Percentiles rank a stretch among this genome's conserved stretches.
phyloP scores from a whole-genome alignment of 768 basidiomycete genomes.

The Tubosaeta brunneosetosa region DNA sequence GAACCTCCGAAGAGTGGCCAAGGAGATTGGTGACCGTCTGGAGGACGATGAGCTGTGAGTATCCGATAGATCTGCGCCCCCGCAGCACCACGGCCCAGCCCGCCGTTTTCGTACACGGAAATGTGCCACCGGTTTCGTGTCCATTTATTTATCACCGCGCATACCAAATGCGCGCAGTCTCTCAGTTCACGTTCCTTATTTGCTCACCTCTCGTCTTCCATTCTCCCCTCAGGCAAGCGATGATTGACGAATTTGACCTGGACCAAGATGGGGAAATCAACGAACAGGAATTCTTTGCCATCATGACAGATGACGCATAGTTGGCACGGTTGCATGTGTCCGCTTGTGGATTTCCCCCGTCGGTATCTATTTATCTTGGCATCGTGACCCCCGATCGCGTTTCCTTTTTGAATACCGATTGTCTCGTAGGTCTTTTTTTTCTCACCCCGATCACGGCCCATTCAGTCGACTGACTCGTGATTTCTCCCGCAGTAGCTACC shows the following conservation, averaged over 20 bases:
- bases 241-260: conserved; percentile 99
- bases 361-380: conserved; percentile 20
- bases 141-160: conserved; percentile 24
- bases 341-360: background rate
- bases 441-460: conserved; percentile 14
- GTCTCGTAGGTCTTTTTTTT: conserved; percentile 20
- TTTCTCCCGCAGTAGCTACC: conserved; percentile 10
- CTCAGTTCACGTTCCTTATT: conserved; percentile 28
- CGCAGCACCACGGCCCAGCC: conserved; percentile 27
- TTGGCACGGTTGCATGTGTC: background rate
- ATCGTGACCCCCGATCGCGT: conserved; percentile 19
- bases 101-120: conserved; percentile 25
- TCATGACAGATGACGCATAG: conserved; percentile 91
- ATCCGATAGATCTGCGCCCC: background rate
- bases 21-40: conserved; percentile 91
- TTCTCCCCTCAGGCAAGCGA: conserved; percentile 74
- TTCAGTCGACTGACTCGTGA: conserved; percentile 11
- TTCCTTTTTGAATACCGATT: conserved; percentile 1
- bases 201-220: conserved; percentile 29
- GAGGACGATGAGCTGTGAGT: conserved; percentile 96
- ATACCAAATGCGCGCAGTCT: conserved; percentile 13
- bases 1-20: conserved; percentile 90
- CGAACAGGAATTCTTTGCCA: conserved; percentile 93
- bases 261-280: conserved; percentile 98
- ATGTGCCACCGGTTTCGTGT: conserved; percentile 14